A percentile compares a stretch with the other conserved stretches of the same genome.
These are phyloP conservation scores for Poronia punctata DNA, from an alignment of 495 filamentous ascomycete genomes.

Conservation along the genomic window DNA sequence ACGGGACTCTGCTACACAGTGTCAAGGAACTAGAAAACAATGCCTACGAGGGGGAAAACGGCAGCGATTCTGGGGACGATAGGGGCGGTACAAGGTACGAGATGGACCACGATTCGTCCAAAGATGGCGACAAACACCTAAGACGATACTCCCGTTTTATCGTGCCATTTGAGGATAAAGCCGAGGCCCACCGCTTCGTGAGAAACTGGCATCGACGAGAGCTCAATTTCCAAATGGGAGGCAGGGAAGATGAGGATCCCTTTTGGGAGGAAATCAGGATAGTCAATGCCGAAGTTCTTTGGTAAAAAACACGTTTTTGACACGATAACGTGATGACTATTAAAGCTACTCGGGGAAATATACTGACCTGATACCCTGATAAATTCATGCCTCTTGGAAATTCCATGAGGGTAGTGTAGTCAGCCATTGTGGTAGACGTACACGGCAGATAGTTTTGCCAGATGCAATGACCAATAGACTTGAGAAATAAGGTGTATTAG, in stretches of 20 bases:
- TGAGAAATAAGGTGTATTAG: slow-evolving; percentile 25
- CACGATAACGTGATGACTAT: not conserved
- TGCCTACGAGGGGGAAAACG: not conserved
- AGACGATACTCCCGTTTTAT: slow-evolving; percentile 35
- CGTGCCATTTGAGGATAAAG: slow-evolving; percentile 37
- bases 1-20: not conserved
- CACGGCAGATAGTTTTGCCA: not conserved
- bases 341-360: not conserved
- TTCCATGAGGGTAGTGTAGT: slow-evolving; percentile 1
- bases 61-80: not conserved
- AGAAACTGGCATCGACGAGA: slow-evolving; percentile 48
- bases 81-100: not conserved
- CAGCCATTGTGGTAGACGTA: not conserved
- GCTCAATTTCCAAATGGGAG: slow-evolving; percentile 21
- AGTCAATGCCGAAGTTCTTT: slow-evolving; percentile 41
- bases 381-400: not conserved
- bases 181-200: slow-evolving; percentile 51
- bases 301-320: slow-evolving; percentile 26
- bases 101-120: too few species aligned
- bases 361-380: not conserved
- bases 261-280: slow-evolving; percentile 22
- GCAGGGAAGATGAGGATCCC: slow-evolving; percentile 8
- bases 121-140: slow-evolving; percentile 1
- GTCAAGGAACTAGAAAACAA: not conserved
- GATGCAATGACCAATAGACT: slow-evolving; percentile 3